Base-by-base conservation (phyloP, 2,329 filamentous ascomycete genomes). In the Ophiostoma sp. region DNA sequence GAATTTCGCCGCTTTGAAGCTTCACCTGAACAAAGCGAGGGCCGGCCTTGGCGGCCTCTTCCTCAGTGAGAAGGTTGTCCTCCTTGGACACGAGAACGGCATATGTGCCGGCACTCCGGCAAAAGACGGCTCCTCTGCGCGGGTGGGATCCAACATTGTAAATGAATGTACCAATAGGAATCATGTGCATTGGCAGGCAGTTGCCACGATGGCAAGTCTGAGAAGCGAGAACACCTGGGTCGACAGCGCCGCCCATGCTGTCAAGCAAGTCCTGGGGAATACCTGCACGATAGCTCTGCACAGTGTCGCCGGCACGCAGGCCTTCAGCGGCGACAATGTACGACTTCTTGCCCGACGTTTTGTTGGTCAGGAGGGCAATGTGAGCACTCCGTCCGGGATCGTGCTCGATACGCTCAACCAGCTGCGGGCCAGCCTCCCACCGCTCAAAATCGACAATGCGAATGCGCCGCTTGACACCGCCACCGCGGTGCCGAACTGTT, bases 291-390 rank as follows among this genome's bases (percentile, higher is more conserved):
- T 95, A 99, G 80, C 93, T 97, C 82, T 98, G 90, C 20, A 99
- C 89, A 33, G 91, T 85, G 78, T 99, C 95, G 54, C 96, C 96
- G 4, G 91, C 92, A 73, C 94, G 86, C 87, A 97, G 90, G 13
- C 95, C 95, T 75, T 99, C 95, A 0, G 95, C 88, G n/a, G 95
- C 95, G 71, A 99, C 84, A 74, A 99, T 96, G 79, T 99, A 99
- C 74, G 89, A 92, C 81, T 95, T 89, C 74, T 85, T 86, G 15
- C 88, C 86, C 0, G 90, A 94, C 67, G 87, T 85, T 74, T 93
- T 83, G 76, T 91, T 89, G 67, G 88, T 93, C 67, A 97, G 77
- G 70, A 99, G 85, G 6, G 95, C 95, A 79, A 99, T 94, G 78
- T 99, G 95, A 17, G 94, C 93, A 76, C 89, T 96, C 68, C 95